Percentiles rank a stretch among this genome's conserved stretches.
Evolutionary conservation across 495 filamentous ascomycete species (phyloP).

Genomic region (Tuber melanosporum): DNA sequence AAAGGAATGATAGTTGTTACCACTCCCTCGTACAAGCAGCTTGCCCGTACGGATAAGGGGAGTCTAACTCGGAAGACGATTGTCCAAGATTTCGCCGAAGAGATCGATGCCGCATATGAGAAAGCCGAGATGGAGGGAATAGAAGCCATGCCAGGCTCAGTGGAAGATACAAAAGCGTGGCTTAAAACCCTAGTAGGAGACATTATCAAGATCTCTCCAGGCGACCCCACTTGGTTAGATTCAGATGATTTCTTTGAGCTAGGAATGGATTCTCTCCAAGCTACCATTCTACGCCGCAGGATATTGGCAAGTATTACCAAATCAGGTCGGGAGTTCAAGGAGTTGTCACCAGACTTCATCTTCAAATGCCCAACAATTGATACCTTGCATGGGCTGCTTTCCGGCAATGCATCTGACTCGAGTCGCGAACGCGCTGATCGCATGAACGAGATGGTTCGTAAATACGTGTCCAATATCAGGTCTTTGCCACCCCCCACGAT

Average conservation of each 20-base stretch:
- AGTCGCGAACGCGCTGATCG: slow-evolving; percentile 23
- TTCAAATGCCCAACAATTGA: slow-evolving; percentile 26
- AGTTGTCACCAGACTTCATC: slow-evolving; percentile 24
- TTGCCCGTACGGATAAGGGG: slow-evolving; percentile 31
- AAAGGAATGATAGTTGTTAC: slow-evolving; percentile 30
- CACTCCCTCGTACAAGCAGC: slow-evolving; percentile 20
- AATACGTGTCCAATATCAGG: slow-evolving; percentile 24
- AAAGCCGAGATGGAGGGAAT: slow-evolving; percentile 22
- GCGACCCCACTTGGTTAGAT: slow-evolving; percentile 18
- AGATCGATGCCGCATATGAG: slow-evolving; percentile 29
- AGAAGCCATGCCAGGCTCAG: slow-evolving; percentile 15
- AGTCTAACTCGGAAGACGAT: slow-evolving; percentile 29
- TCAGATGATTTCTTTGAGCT: slow-evolving; percentile 50
- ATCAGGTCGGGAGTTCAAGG: slow-evolving; percentile 17
- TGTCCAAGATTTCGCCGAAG: slow-evolving; percentile 25
- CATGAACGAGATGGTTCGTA: slow-evolving; percentile 29
- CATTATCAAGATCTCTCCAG: slow-evolving; percentile 11
- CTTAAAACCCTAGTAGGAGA: slow-evolving; percentile 16
- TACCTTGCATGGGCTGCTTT: slow-evolving; percentile 16
- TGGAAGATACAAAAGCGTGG: slow-evolving; percentile 17
- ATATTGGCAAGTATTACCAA: slow-evolving; percentile 40
- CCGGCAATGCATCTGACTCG: background rate
- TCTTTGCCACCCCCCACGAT: slow-evolving; percentile 1
- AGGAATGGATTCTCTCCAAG: slow-evolving; percentile 56
- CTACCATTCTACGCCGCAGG: slow-evolving; percentile 53